A percentile compares a stretch with the other conserved stretches of the same genome.
Evolutionary conservation across 2,329 filamentous ascomycete species (phyloP).

Genomic region (Dactylellina leptospora): DNA sequence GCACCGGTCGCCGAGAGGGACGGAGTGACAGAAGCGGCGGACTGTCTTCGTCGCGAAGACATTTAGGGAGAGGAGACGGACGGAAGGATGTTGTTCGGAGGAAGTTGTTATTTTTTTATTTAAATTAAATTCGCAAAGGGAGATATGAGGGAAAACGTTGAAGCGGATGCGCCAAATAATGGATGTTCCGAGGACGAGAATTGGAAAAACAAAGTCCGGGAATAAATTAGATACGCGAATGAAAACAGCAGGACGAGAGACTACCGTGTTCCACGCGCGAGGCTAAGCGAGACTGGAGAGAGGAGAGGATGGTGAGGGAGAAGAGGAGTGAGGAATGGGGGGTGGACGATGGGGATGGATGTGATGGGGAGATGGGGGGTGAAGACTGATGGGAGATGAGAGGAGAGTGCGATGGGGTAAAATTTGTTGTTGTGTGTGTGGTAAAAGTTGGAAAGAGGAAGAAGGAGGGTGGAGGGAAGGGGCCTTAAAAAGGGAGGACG

Average conservation of each 20-base stretch:
- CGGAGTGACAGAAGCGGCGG: constrained; percentile 46
- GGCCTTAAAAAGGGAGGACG: constrained; percentile 7
- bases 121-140: neutral
- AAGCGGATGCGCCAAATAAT: constrained; percentile 37
- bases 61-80: constrained; percentile 15
- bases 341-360: constrained; percentile 13
- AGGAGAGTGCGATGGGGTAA: too few species aligned
- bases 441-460: constrained; percentile 28
- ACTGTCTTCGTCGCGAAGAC: constrained; percentile 52
- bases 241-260: constrained; percentile 24
- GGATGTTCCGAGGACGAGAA: constrained; percentile 8
- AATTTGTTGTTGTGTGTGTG: constrained; percentile 54
- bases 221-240: constrained; percentile 46
- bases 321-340: neutral
- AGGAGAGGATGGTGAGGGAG: constrained; percentile 1
- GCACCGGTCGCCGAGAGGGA: constrained; percentile 50
- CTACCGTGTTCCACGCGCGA: constrained; percentile 24
- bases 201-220: constrained; percentile 48
- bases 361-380: neutral
- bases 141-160: neutral
- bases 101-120: neutral
- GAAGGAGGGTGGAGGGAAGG: constrained; percentile 16
- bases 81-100: neutral
- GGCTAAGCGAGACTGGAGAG: neutral
- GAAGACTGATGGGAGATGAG: neutral